Evolutionary conservation across 202 grass and related monocot genomes (phyloP), one percentile per base, ranked within the genome.

Genomic region (Bolboschoenoplectus hybrid): DNA sequence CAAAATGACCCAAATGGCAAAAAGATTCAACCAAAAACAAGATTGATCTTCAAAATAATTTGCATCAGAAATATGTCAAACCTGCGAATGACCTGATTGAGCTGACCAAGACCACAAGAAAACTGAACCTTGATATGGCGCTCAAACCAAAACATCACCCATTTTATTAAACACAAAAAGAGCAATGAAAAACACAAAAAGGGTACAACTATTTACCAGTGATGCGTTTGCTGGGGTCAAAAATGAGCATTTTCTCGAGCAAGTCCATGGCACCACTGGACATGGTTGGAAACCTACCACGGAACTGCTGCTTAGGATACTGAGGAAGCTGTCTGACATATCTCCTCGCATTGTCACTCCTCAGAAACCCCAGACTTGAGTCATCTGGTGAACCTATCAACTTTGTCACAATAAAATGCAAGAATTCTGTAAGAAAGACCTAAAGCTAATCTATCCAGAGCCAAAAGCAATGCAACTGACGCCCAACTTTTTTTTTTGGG

Each of bases 231-330:
- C 89, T 95, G 26, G 96, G 96, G 87, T 98, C 91, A 83, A 98
- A 95, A 50, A 98, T 89, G 66, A 98, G 96, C 93, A 98, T 98
- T 89, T 86, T 98, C 88, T 98, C 96, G 20, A 98, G 91, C 90
- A 98, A 92, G 89, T 98, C 91, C 85, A 90, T 75, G 64, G 96
- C 96, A 26, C 91, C 91, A 73, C 55, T 85, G 41, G 93, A 92
- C 90, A 98, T 95, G 77, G 74, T 91, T 39, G 93, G 93, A 63
- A 98, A 95, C 46, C 96, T 89, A 65, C 90, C 76, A 87, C 71
- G 47, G 61, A 98, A 98, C 32, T 92, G 91, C 91, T 98, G 96
- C 87, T 91, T 98, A 43, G 95, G 93, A 66, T 94, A 92, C 46
- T 95, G 93, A 79, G 95, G 95, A 78, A 98, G 93, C 69, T 92